A percentile compares a stretch with the other conserved stretches of the same genome.
Evolutionary conservation across 192 early-diverging fungal genomes (phyloP).

Genomic region (Funneliformis geosporum): DNA sequence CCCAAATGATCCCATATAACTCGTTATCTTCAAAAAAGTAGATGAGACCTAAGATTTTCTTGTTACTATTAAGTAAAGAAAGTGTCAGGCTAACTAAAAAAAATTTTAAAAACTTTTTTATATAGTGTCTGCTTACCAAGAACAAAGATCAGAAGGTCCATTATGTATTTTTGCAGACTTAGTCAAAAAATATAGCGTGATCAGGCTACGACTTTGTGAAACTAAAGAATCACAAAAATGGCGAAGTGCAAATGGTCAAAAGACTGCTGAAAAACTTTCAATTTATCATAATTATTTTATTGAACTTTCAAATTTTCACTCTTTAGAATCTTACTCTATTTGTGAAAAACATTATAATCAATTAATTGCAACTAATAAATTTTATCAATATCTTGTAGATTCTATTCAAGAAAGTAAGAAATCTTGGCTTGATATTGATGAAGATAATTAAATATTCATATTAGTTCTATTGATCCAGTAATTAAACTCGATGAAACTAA

Average conservation of each 20-base stretch:
- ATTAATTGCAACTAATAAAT: too few species aligned
- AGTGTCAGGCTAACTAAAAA: neutral
- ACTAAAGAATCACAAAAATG: neutral
- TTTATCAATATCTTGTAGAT: too few species aligned
- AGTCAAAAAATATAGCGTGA: neutral
- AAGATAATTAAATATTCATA: too few species aligned
- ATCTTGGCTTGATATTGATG: neutral
- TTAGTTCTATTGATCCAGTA: too few species aligned
- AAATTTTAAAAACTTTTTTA: neutral
- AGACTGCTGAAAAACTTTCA: too few species aligned
- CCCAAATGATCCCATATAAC: constrained; percentile 26
- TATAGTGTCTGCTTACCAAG: neutral
- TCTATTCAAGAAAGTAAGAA: neutral
- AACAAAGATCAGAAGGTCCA: neutral
- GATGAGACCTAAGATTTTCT: constrained; percentile 7
- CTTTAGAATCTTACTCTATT: too few species aligned
- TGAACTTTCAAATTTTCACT: too few species aligned
- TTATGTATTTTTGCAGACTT: neutral
- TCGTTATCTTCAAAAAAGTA: too few species aligned
- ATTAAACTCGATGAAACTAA: neutral
- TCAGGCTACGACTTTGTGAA: constrained; percentile 2
- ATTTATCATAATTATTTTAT: too few species aligned
- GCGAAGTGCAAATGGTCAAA: too few species aligned
- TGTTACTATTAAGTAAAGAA: neutral
- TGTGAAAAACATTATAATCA: too few species aligned